Evolutionary conservation across 2,329 filamentous ascomycete genomes (phyloP), one percentile per base, ranked within the genome.

Genomic region (Fusarium clavum): DNA sequence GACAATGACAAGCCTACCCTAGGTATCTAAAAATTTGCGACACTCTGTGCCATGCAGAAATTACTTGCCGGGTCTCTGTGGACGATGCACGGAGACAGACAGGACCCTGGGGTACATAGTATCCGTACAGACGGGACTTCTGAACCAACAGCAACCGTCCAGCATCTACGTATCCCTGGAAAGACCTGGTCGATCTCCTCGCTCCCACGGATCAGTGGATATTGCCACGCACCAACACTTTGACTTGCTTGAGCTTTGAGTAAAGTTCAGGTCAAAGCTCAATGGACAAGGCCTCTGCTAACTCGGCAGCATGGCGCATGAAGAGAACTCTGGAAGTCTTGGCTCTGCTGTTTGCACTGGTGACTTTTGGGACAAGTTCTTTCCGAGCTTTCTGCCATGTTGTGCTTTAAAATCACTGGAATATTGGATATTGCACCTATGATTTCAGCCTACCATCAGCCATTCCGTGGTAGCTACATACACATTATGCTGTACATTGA

Each of bases 121-220:
- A 52, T 40, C 48, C 32, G 34, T 52, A 27, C 32, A 52, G 48
- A 52, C 22, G 48, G 48, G 13, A 40, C 32, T 52, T 52, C 24
- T 27, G 24, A 41, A 30, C 47, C 41, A 66, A 55, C 56, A 65
- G 27, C 29, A 52, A 16, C 32, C 34, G 48, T n/a, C 18, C 32
- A 71, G 61, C 52, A 57, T 44, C 47, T 53, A 38, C 34, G 34
- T n/a, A 59, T 60, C 60, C 60, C 57, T 60, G 60, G 69, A 72
- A 64, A 59, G 53, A 38, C 57, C 53, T 54, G 57, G 72, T 71
- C 60, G 69, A 74, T 74, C 71, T 54, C 61, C 45, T 63, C 47
- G 57, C 32, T 61, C 70, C 38, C 12, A 40, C 24, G 48, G 48
- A 8, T 40, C 48, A 52, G 48, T 52, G 48, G 48, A 34, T 52